Base-by-base conservation (phyloP, 192 early-diverging fungal genomes). In the Paraglomus occultum region DNA sequence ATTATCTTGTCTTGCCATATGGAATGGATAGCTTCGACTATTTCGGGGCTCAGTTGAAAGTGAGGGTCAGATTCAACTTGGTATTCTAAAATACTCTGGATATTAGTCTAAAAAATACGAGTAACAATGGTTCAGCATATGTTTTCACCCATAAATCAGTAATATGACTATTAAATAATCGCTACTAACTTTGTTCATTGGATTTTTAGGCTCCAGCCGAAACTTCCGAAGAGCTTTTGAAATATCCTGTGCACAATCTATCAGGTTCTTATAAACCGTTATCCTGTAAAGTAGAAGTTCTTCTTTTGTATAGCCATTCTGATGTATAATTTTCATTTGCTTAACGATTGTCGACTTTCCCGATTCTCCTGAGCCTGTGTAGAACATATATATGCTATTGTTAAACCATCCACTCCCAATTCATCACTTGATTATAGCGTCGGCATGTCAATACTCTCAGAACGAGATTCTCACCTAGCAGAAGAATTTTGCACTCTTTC, bases 261-360 rank as follows among this genome's bases (percentile, higher is more conserved):
- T 80, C 15, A 92, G 77, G 75, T 95, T 96, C 68, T 92, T 91
- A 76, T 90, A 91, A 55, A 96, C 86, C 6, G 92, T 93, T 64
- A 88, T 77, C 43, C 87, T 83, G 80, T 88, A 93, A 31, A 85
- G 74, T 53, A 84, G 79, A 42, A 92, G 74, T 71, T 95, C 95
- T 20, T 93, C 89, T 67, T 80, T 80, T 7, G 89, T 90, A 75
- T 93, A 95, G 9, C 93, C 95, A 64, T 92, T 90, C 76, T 94
- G 91, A 79, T 95, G 92, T 71, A 97, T 95, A 74, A 97, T 93
- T 80, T 94, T 95, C 95, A 97, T 97, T 77, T 97, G 95, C 72
- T 97, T 97, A 14, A 97, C 88, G 69, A 97, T 95, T 51, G 95
- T 97, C 49, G 93, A 94, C 76, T 95, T 95, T 70, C 94, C 95